Percentiles rank a stretch among this genome's conserved stretches.
These are phyloP conservation scores for Cladobotryum protrusum DNA, from an alignment of 2,329 filamentous ascomycete genomes.

Conservation along the genomic window DNA sequence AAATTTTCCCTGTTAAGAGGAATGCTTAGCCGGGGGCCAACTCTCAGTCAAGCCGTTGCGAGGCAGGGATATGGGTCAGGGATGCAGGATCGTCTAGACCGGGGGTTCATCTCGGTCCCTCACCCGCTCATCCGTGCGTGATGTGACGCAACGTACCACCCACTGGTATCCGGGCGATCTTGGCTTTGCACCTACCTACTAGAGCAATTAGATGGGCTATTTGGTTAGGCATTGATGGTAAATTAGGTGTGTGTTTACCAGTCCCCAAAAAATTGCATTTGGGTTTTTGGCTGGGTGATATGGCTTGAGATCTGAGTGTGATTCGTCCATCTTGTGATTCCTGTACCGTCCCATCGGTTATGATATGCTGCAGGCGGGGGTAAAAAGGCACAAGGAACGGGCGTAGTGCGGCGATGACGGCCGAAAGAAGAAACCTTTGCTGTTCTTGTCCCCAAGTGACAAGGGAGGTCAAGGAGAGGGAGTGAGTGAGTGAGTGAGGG, in stretches of 20 bases:
- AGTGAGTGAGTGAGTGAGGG: too few relatives aligned
- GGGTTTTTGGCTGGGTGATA: too few relatives aligned
- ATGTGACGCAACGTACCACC: slow-evolving; percentile 1
- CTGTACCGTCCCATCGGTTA: too few relatives aligned
- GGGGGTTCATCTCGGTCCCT: background rate
- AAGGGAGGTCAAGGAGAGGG: background rate
- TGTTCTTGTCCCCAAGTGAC: background rate
- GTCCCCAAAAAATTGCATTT: too few relatives aligned
- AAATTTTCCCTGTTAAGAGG: background rate
- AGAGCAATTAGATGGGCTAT: background rate
- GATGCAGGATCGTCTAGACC: background rate
- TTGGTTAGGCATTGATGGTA: background rate
- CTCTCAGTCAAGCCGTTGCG: too few relatives aligned
- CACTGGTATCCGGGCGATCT: background rate
- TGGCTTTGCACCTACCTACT: background rate
- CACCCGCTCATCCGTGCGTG: slow-evolving; percentile 2
- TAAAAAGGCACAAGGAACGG: too few relatives aligned
- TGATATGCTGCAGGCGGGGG: too few relatives aligned
- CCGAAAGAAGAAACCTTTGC: too few relatives aligned
- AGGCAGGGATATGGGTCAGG: background rate
- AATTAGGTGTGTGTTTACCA: too few relatives aligned
- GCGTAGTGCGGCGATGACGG: too few relatives aligned
- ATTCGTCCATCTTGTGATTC: too few relatives aligned
- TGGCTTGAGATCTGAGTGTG: too few relatives aligned
- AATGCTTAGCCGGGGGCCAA: background rate